Evolutionary conservation across 1,284 basidiomycete species (phyloP).

Genomic region (Ceratobasidium sp.): DNA sequence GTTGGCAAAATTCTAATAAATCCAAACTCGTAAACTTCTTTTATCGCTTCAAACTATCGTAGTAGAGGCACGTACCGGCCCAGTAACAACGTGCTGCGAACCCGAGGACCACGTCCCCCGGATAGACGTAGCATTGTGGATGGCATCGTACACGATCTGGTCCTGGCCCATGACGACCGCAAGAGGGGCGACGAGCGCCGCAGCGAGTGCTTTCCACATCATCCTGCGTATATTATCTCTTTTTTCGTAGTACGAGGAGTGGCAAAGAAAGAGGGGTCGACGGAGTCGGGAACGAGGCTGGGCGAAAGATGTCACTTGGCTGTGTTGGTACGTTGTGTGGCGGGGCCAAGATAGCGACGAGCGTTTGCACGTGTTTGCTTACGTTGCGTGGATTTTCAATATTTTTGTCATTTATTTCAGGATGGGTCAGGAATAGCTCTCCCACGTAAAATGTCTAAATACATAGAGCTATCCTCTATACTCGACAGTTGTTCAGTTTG

Average conservation of each 20-base stretch:
- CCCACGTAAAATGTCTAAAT: neutral
- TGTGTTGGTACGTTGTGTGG: slow-evolving; percentile 30
- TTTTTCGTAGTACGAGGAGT: too few relatives aligned
- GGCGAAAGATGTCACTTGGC: slow-evolving; percentile 1
- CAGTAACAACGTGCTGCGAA: slow-evolving; percentile 80
- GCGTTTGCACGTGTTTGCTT: slow-evolving; percentile 27
- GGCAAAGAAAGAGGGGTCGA: slow-evolving; percentile 31
- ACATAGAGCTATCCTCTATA: slow-evolving; percentile 63
- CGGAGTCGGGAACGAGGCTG: slow-evolving; percentile 41
- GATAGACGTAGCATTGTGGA: slow-evolving; percentile 76
- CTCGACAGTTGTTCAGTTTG: slow-evolving; percentile 93
- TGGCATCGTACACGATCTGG: slow-evolving; percentile 51
- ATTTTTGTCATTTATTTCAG: too few relatives aligned
- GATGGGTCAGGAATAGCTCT: neutral
- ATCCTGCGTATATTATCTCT: slow-evolving; percentile 43
- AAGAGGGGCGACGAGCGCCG: slow-evolving; percentile 29
- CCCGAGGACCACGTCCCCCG: slow-evolving; percentile 90
- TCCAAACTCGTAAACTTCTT: slow-evolving; percentile 24
- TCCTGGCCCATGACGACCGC: slow-evolving; percentile 47
- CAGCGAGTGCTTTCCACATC: slow-evolving; percentile 44
- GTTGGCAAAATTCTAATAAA: slow-evolving; percentile 80
- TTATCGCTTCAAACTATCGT: slow-evolving; percentile 3
- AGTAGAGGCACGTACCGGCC: slow-evolving; percentile 72
- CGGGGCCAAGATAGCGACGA: slow-evolving; percentile 16
- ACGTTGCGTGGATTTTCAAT: neutral